These are phyloP conservation scores for Collybia mongolica DNA, from an alignment of 768 basidiomycete species.

Conservation along the genomic window DNA sequence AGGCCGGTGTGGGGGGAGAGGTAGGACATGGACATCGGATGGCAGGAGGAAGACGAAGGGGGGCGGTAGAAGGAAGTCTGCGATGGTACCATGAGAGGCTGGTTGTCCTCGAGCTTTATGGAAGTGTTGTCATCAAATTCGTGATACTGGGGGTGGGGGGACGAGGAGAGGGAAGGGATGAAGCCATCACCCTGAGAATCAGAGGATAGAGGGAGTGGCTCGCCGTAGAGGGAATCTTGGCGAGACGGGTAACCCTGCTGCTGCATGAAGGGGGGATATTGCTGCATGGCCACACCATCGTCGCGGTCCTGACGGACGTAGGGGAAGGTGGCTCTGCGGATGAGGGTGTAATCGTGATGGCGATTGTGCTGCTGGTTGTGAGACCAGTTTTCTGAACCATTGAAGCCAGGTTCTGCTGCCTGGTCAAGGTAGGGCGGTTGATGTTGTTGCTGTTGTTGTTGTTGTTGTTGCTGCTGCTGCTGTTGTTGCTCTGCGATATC, in stretches of 20 bases:
- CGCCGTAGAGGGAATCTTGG: conserved; percentile 33
- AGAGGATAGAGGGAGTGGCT: conserved; percentile 25
- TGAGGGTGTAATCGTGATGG: conserved; percentile 44
- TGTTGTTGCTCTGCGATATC: conserved; percentile 45
- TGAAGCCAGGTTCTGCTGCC: conserved; percentile 23
- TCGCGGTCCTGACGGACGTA: conserved; percentile 73
- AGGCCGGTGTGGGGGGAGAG: conserved; percentile 47
- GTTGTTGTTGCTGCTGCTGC: conserved; percentile 39
- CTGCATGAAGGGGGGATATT: conserved; percentile 40
- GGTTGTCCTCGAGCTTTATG: conserved; percentile 69
- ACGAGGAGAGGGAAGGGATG: conserved; percentile 31
- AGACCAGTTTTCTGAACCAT: conserved; percentile 20
- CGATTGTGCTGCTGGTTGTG: conserved; percentile 30
- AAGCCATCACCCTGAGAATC: conserved; percentile 34
- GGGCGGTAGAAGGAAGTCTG: conserved; percentile 52
- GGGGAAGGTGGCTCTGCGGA: conserved; percentile 74
- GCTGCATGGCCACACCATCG: conserved; percentile 37
- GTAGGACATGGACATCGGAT: conserved; percentile 36
- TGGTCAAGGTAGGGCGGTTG: conserved; percentile 34
- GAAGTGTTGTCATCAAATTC: conserved; percentile 44
- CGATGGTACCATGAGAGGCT: conserved; percentile 62
- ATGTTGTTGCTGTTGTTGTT: conserved; percentile 38
- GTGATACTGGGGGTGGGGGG: conserved; percentile 45
- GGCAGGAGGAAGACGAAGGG: conserved; percentile 20
- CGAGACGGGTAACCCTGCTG: conserved; percentile 32